Evolutionary conservation across 805 yeast genomes (phyloP), one percentile per base, ranked within the genome.

Genomic region (Lipomyces yamadae): DNA sequence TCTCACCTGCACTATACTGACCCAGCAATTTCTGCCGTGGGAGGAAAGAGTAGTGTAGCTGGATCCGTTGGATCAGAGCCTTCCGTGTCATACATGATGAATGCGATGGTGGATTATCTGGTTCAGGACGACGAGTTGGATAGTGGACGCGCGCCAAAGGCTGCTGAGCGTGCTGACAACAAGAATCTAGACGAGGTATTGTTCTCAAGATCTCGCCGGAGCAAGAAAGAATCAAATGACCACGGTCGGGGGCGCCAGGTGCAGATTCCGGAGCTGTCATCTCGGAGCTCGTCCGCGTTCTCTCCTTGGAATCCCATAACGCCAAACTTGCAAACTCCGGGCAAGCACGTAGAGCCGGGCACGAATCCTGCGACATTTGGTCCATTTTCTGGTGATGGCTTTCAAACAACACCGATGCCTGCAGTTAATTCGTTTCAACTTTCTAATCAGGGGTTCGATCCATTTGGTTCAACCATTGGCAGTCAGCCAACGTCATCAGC

Each of bases 71-170:
- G 37, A 29, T 37, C 58, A 35, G 64, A 61, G 15, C 52, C 55
- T 2, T 34, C 60, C 8, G 61, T 62, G 33, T 62, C 70, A 39
- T 42, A 56, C 37, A 69, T 67, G 68, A 63, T 67, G 66, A 58
- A 53, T 29, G 71, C 66, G 11, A 69, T 69, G 72, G 72, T 69
- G 3, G 72, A 69, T 52, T 64, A 63, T 8, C 52, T 69, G 5
- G 62, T 69, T 30, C 64, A 60, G 15, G 70, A 65, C 48, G 32
- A 52, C 5, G 68, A 57, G 18, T n/a, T 24, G 32, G 34, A 18
- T 3, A 24, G 24, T 30, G 37, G 8, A 15, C 48, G 48, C 3
- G n/a, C 7, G 15, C 3, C 48, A 42, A 15, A 15, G 13, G 10
- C 33, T n/a, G 55, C 32, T 10, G 34, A 29, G 24, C 34, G n/a